Conservation (phyloP, 495 filamentous ascomycete species). For the Cudoniella acicularis region DNA sequence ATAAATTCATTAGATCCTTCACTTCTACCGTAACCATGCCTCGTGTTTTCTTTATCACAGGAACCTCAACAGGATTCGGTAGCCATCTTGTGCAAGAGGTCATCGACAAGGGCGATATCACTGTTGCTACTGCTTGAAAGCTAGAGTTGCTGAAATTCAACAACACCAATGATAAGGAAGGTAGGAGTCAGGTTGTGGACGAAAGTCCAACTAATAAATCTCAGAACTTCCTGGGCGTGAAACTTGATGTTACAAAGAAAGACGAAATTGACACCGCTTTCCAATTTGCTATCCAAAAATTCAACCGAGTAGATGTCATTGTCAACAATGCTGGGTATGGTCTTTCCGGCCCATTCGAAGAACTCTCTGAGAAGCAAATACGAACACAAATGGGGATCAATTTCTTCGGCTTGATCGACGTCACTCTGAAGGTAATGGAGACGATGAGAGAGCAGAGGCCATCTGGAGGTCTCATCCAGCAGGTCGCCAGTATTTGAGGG, state of each 20-base stretch:
- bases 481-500: slow-evolving; percentile 53
- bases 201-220: neutral
- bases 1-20: neutral
- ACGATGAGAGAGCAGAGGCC: slow-evolving; percentile 41
- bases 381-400: slow-evolving; percentile 46
- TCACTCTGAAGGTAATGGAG: slow-evolving; percentile 41
- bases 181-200: neutral
- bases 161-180: slow-evolving; percentile 15
- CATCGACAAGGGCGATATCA: slow-evolving; percentile 35
- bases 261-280: slow-evolving; percentile 40
- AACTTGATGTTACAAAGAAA: slow-evolving; percentile 47
- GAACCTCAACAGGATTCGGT: slow-evolving; percentile 38
- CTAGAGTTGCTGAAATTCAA: slow-evolving; percentile 26
- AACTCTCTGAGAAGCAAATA: slow-evolving; percentile 33
- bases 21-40: slow-evolving; percentile 13
- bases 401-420: slow-evolving; percentile 47
- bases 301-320: slow-evolving; percentile 48
- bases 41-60: slow-evolving; percentile 32
- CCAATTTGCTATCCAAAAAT: slow-evolving; percentile 26
- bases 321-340: slow-evolving; percentile 57
- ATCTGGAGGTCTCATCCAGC: slow-evolving; percentile 48
- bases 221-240: slow-evolving; percentile 33
- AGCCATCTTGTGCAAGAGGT: slow-evolving; percentile 32
- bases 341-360: slow-evolving; percentile 43
- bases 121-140: slow-evolving; percentile 37